phyloP scores from a whole-genome alignment of 495 filamentous ascomycete species.

The Penicillium bovifimosum region DNA sequence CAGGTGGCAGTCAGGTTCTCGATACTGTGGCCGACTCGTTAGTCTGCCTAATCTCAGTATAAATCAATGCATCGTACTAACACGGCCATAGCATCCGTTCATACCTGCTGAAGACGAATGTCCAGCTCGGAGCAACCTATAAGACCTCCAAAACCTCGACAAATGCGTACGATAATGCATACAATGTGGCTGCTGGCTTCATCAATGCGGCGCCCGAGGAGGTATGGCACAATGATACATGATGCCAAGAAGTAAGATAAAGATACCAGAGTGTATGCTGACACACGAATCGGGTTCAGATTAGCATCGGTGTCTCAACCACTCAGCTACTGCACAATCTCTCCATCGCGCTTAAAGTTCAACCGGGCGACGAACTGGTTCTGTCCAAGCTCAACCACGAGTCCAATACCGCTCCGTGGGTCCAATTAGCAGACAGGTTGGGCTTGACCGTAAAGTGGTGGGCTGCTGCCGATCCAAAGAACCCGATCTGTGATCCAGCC shows the following conservation, averaged over 20 bases:
- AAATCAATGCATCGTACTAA: background rate
- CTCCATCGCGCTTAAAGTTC: constrained; percentile 52
- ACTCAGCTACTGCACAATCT: constrained; percentile 72
- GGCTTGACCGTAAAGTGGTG: constrained; percentile 64
- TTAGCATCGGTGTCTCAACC: constrained; percentile 55
- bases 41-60: constrained; percentile 12
- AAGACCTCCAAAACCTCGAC: constrained; percentile 49
- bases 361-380: constrained; percentile 57
- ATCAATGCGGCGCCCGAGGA: constrained; percentile 60
- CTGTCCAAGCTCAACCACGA: constrained; percentile 66
- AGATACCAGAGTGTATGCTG: background rate
- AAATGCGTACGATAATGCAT: constrained; percentile 47
- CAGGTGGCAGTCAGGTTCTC: constrained; percentile 63
- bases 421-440: constrained; percentile 52
- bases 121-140: constrained; percentile 68
- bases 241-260: background rate
- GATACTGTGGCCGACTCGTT: constrained; percentile 60
- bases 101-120: constrained; percentile 63
- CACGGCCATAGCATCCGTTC: constrained; percentile 48
- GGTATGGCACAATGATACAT: constrained; percentile 37
- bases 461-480: constrained; percentile 35
- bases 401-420: constrained; percentile 65
- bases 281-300: constrained; percentile 4
- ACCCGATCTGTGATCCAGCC: constrained; percentile 49
- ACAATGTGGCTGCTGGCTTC: constrained; percentile 57